These are phyloP conservation scores for Trichoderma brevicompactum DNA, from an alignment of 2,329 filamentous ascomycete species.

Conservation along the genomic window DNA sequence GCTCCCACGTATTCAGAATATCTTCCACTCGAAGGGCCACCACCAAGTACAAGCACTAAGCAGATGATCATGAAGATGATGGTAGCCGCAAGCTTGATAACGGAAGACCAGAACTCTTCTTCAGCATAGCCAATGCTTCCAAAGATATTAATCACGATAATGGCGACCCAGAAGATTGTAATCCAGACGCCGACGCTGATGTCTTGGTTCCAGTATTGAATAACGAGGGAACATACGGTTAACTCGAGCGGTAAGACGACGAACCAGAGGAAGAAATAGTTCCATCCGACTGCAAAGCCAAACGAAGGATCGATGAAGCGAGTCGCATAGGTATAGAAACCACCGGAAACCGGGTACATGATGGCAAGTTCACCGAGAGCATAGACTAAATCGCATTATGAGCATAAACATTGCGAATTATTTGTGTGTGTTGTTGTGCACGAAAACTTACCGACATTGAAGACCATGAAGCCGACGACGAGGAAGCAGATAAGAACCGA, in stretches of 20 bases:
- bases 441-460: conserved; percentile 52
- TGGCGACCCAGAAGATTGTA: conserved; percentile 54
- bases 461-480: conserved; percentile 64
- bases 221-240: conserved; percentile 55
- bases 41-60: conserved; percentile 61
- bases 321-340: conserved; percentile 65
- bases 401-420: neutral
- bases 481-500: conserved; percentile 55
- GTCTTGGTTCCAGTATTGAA: conserved; percentile 55
- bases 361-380: conserved; percentile 65
- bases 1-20: conserved; percentile 51
- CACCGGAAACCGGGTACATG: conserved; percentile 65
- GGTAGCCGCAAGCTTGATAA: conserved; percentile 61
- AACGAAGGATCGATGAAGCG: conserved; percentile 67
- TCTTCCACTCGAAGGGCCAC: conserved; percentile 52
- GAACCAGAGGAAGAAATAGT: conserved; percentile 54
- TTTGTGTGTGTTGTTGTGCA: neutral
- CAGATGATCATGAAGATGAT: conserved; percentile 66
- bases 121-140: conserved; percentile 58
- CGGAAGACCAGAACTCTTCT: conserved; percentile 61
- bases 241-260: conserved; percentile 56
- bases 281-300: conserved; percentile 58
- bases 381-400: conserved; percentile 46
- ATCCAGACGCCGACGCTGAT: conserved; percentile 58
- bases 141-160: conserved; percentile 59